These are phyloP conservation scores for Exidia glandulosa DNA, from an alignment of 768 basidiomycete species.

Conservation along the genomic window DNA sequence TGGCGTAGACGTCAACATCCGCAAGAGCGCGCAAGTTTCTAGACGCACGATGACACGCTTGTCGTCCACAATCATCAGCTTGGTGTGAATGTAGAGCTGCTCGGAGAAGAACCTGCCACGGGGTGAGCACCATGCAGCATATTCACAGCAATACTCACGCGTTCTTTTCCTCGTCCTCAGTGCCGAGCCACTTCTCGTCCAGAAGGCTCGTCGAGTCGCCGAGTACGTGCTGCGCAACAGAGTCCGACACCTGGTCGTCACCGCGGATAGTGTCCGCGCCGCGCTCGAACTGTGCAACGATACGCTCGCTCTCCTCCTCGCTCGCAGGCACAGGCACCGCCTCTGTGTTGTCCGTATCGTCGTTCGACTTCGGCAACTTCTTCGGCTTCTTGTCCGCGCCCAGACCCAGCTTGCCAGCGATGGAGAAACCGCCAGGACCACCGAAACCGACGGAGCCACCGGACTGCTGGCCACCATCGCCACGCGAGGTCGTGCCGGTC, in stretches of 20 bases:
- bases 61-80: constrained; percentile 94
- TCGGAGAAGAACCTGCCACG: constrained; percentile 64
- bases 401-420: neutral
- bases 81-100: constrained; percentile 72
- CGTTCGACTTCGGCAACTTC: constrained; percentile 40
- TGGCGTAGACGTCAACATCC: neutral
- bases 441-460: neutral
- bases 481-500: neutral
- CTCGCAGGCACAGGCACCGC: constrained; percentile 57
- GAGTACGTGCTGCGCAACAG: constrained; percentile 72
- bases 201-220: constrained; percentile 45
- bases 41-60: constrained; percentile 68
- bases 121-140: neutral
- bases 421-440: neutral
- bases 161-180: constrained; percentile 68
- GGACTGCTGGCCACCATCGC: neutral
- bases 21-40: neutral
- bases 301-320: constrained; percentile 54
- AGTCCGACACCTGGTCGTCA: constrained; percentile 59
- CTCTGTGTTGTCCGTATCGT: constrained; percentile 37
- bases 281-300: constrained; percentile 59
- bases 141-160: constrained; percentile 38
- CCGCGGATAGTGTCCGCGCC: constrained; percentile 45
- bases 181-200: constrained; percentile 82
- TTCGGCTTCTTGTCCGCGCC: constrained; percentile 30